These are phyloP conservation scores for Effrenium voratum DNA, from an alignment of 73 alveolate genomes.

Conservation along the genomic window DNA sequence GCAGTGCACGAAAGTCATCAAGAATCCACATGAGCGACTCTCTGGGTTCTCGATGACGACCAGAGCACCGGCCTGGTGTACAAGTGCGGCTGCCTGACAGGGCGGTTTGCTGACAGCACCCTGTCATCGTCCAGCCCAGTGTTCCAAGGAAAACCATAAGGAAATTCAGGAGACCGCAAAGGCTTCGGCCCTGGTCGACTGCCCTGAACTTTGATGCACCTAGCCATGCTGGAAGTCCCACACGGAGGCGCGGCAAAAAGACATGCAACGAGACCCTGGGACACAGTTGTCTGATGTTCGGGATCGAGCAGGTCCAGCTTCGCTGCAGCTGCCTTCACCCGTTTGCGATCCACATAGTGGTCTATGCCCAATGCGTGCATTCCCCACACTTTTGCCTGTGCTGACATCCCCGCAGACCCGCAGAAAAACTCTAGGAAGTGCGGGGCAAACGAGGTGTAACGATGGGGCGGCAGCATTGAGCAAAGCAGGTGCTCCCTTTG, in stretches of 20 bases:
- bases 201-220: not conserved
- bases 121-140: not conserved
- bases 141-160: not conserved
- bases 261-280: not conserved
- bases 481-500: no score
- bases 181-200: not conserved
- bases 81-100: not conserved
- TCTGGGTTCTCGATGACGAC: not conserved
- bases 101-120: not conserved
- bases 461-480: no score
- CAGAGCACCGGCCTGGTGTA: not conserved
- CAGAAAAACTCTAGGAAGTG: no score
- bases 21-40: not conserved
- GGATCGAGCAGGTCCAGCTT: not conserved
- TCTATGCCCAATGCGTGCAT: no score
- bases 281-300: not conserved
- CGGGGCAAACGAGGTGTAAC: no score
- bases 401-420: no score
- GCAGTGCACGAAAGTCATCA: not conserved
- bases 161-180: not conserved
- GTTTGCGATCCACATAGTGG: no score
- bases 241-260: conserved; percentile 1
- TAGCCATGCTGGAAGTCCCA: not conserved
- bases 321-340: not conserved
- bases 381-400: no score